These are phyloP conservation scores for Neonectria hederae DNA, from an alignment of 2,329 filamentous ascomycete genomes.

Conservation along the genomic window DNA sequence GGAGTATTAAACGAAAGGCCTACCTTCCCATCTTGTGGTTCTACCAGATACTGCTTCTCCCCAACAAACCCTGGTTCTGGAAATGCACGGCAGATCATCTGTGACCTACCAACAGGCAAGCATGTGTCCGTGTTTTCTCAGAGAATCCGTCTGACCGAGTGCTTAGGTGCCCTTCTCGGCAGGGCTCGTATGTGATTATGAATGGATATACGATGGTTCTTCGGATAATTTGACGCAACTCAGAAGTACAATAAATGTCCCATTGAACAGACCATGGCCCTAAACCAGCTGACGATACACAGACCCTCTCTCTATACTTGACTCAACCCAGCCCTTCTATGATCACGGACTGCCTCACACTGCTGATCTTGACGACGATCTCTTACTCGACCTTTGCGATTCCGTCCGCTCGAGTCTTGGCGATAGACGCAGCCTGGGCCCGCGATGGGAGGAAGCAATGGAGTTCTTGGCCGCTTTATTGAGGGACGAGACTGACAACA, in stretches of 20 bases:
- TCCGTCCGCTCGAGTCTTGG: constrained; percentile 50
- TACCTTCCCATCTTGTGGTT: neutral
- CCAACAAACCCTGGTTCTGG: neutral
- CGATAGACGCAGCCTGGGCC: constrained; percentile 44
- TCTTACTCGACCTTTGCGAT: constrained; percentile 53
- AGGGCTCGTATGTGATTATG: constrained; percentile 20
- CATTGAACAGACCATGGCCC: neutral
- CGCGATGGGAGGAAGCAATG: constrained; percentile 49
- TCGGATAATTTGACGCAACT: constrained; percentile 29
- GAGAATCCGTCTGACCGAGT: constrained; percentile 13
- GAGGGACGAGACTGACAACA: constrained; percentile 49
- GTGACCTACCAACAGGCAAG: constrained; percentile 6
- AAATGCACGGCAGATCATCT: constrained; percentile 8
- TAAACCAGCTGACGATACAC: constrained; percentile 25
- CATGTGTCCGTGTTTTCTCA: neutral
- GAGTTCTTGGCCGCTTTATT: constrained; percentile 52
- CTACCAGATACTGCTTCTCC: neutral
- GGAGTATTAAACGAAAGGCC: constrained; percentile 1
- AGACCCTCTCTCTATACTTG: constrained; percentile 30
- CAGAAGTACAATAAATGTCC: constrained; percentile 28
- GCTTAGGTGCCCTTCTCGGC: constrained; percentile 30
- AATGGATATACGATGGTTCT: constrained; percentile 27
- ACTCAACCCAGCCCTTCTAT: constrained; percentile 17
- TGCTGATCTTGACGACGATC: constrained; percentile 29
- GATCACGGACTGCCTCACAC: constrained; percentile 4